phyloP scores from a whole-genome alignment of 1,284 basidiomycete genomes.

The Pseudozyma pruni region DNA sequence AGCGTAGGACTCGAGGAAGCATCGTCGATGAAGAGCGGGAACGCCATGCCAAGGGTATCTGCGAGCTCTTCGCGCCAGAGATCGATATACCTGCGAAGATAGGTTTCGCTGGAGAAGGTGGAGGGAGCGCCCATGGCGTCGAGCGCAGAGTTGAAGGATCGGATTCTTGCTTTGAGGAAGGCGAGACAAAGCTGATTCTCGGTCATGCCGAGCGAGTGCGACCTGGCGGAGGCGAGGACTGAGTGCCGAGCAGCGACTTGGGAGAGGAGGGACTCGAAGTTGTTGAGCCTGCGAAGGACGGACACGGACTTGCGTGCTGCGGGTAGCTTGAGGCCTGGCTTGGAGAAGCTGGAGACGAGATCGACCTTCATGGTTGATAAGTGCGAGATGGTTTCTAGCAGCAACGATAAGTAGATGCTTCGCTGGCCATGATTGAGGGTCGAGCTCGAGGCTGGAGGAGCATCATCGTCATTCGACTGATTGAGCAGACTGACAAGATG shows the following conservation, averaged over 20 bases:
- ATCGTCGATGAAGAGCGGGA: constrained; percentile 85
- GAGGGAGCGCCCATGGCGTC: constrained; percentile 53
- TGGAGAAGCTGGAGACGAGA: constrained; percentile 81
- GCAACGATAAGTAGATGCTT: constrained; percentile 73
- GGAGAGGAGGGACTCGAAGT: constrained; percentile 18
- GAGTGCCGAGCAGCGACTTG: constrained; percentile 10
- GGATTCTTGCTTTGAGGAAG: constrained; percentile 76
- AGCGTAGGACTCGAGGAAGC: background rate
- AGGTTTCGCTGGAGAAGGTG: constrained; percentile 26
- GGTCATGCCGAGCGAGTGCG: constrained; percentile 68
- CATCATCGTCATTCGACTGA: background rate
- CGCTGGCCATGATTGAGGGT: constrained; percentile 5
- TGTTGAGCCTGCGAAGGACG: constrained; percentile 82
- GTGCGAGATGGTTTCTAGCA: constrained; percentile 79
- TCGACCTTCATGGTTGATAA: constrained; percentile 73
- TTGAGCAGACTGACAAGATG: constrained; percentile 73
- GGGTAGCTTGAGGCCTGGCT: constrained; percentile 82
- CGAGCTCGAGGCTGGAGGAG: background rate
- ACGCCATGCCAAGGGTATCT: constrained; percentile 88
- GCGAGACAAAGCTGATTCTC: constrained; percentile 77
- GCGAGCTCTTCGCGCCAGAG: constrained; percentile 90
- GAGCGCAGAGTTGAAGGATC: constrained; percentile 72
- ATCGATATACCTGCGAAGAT: constrained; percentile 78
- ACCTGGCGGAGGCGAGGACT: background rate
- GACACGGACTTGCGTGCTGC: constrained; percentile 86